A percentile compares a stretch with the other conserved stretches of the same genome.
Evolutionary conservation across 2,329 filamentous ascomycete species (phyloP).

Genomic region (Hypomyces perniciosus): DNA sequence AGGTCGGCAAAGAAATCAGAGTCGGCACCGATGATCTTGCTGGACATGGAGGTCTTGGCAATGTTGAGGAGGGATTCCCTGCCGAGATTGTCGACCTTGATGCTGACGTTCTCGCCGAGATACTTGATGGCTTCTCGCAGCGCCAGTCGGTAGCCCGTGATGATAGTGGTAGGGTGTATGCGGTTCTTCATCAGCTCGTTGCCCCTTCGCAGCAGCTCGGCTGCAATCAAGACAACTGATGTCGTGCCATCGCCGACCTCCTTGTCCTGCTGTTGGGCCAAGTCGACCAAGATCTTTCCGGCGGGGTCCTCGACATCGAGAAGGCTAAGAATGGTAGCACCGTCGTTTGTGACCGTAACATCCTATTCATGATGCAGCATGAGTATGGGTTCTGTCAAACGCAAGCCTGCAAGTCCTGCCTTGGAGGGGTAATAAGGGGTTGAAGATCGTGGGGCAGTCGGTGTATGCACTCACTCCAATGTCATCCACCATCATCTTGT

Average conservation of each 20-base stretch:
- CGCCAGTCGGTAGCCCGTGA: slow-evolving; percentile 93
- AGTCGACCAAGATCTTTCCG: slow-evolving; percentile 94
- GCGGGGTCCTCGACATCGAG: slow-evolving; percentile 97
- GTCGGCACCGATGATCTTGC: slow-evolving; percentile 95
- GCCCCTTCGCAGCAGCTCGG: slow-evolving; percentile 84
- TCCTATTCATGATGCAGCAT: slow-evolving; percentile 48
- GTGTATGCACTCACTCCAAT: slow-evolving; percentile 64
- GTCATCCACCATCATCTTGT: slow-evolving; percentile 99
- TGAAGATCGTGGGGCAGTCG: slow-evolving; percentile 1
- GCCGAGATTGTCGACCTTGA: slow-evolving; percentile 87
- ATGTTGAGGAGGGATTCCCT: slow-evolving; percentile 89
- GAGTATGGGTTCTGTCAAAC: slow-evolving; percentile 11
- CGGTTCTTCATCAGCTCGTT: slow-evolving; percentile 99
- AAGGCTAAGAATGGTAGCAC: slow-evolving; percentile 90
- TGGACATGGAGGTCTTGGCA: slow-evolving; percentile 98
- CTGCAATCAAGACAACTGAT: slow-evolving; percentile 93
- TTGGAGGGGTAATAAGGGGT: slow-evolving; percentile 4
- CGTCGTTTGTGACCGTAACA: slow-evolving; percentile 98
- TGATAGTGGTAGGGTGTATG: slow-evolving; percentile 99
- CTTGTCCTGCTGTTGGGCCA: slow-evolving; percentile 98
- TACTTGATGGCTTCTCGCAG: slow-evolving; percentile 96
- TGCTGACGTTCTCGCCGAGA: slow-evolving; percentile 97
- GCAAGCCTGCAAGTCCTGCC: slow-evolving; percentile 1
- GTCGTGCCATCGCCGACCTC: slow-evolving; percentile 98
- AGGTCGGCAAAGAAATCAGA: slow-evolving; percentile 96